Evolutionary conservation across 169 alveolate species (phyloP).

Genomic region (Cryptosporidium xiaoi): DNA sequence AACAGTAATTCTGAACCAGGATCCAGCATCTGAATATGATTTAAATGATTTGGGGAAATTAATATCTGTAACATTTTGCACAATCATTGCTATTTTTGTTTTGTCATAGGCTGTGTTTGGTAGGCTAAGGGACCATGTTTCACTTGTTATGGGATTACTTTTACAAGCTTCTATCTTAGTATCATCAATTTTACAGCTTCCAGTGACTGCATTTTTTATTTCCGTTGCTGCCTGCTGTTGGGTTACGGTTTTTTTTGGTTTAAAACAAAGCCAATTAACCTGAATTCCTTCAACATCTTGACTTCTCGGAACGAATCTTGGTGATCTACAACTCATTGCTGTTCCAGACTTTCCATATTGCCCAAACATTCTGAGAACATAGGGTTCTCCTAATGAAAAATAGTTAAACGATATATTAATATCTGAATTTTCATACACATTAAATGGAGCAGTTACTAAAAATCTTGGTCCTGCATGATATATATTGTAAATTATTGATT

Average conservation of each 20-base stretch:
- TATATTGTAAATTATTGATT: constrained; percentile 35
- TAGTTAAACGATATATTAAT: constrained; percentile 36
- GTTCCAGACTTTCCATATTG: constrained; percentile 47
- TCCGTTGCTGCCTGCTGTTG: constrained; percentile 72
- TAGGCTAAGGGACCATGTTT: constrained; percentile 46
- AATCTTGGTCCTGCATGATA: constrained; percentile 59
- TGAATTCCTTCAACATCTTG: constrained; percentile 40
- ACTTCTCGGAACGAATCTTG: constrained; percentile 48
- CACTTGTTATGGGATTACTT: background rate
- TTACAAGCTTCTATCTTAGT: constrained; percentile 30
- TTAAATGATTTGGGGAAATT: constrained; percentile 44
- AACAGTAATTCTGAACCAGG: constrained; percentile 67
- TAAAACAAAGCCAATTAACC: constrained; percentile 56
- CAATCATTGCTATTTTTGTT: constrained; percentile 27
- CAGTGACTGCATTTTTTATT: constrained; percentile 32
- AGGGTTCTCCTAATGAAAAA: constrained; percentile 62
- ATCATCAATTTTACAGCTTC: constrained; percentile 15
- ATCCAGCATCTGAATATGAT: constrained; percentile 26
- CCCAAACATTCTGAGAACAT: constrained; percentile 43
- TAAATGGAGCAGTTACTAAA: constrained; percentile 50
- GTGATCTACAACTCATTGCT: constrained; percentile 74
- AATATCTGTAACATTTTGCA: constrained; percentile 57
- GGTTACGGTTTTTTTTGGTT: constrained; percentile 38
- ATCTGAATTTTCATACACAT: constrained; percentile 37
- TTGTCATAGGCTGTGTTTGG: constrained; percentile 53